These are phyloP conservation scores for Rubroboletus satanas DNA, from an alignment of 768 basidiomycete species.

Conservation along the genomic window DNA sequence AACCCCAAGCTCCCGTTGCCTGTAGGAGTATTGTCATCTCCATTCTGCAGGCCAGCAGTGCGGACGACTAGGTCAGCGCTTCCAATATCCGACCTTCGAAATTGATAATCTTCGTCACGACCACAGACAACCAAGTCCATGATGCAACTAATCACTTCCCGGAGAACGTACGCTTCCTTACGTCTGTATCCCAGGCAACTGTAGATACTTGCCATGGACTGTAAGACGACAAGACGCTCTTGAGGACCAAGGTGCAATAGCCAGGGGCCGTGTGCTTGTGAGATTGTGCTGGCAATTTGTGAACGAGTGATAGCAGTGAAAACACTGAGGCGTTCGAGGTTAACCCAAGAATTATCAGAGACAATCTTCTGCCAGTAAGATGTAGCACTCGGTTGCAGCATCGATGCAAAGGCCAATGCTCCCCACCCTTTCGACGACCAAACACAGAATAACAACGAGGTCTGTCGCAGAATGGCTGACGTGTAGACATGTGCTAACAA, in stretches of 20 bases:
- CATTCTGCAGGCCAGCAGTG: slow-evolving; percentile 36
- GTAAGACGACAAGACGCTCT: slow-evolving; percentile 69
- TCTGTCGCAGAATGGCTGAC: slow-evolving; percentile 65
- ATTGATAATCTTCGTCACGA: slow-evolving; percentile 63
- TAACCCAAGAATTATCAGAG: slow-evolving; percentile 44
- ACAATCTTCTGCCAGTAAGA: slow-evolving; percentile 60
- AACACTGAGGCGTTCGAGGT: slow-evolving; percentile 61
- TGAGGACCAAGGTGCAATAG: slow-evolving; percentile 72
- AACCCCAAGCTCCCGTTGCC: slow-evolving; percentile 59
- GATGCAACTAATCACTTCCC: slow-evolving; percentile 82
- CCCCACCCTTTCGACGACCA: slow-evolving; percentile 92
- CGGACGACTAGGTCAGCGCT: slow-evolving; percentile 48
- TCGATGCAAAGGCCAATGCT: slow-evolving; percentile 66
- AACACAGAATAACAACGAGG: slow-evolving; percentile 69
- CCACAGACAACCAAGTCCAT: slow-evolving; percentile 86
- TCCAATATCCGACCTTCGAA: slow-evolving; percentile 34
- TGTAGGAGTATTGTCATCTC: slow-evolving; percentile 17
- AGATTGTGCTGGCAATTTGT: slow-evolving; percentile 59
- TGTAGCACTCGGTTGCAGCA: slow-evolving; percentile 63
- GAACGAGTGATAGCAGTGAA: slow-evolving; percentile 69
- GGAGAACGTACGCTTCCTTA: slow-evolving; percentile 82
- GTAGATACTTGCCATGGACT: slow-evolving; percentile 70
- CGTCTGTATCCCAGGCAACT: slow-evolving; percentile 78
- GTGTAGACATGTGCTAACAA: slow-evolving; percentile 64
- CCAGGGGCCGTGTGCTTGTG: slow-evolving; percentile 84